Evolutionary conservation across 768 basidiomycete species (phyloP).

Genomic region (Leccinum barrowsii): DNA sequence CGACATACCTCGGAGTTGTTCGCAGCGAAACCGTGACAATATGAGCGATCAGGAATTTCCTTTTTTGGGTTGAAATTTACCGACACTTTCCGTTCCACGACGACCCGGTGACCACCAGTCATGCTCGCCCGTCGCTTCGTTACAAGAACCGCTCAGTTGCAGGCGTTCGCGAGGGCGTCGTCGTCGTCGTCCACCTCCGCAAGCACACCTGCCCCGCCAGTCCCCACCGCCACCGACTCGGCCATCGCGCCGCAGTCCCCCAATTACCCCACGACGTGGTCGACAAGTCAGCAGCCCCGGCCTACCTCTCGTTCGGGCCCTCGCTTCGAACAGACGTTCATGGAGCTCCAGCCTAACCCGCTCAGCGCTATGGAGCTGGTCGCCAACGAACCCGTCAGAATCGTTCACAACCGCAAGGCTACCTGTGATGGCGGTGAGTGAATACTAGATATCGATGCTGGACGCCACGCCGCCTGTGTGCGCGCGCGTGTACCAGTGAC

Average conservation of each 20-base stretch:
- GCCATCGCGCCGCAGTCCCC: constrained; percentile 66
- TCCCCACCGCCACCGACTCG: constrained; percentile 20
- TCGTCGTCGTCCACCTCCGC: constrained; percentile 27
- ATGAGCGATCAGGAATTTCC: constrained; percentile 5
- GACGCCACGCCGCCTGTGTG: neutral
- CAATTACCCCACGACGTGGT: constrained; percentile 82
- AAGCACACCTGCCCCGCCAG: constrained; percentile 5
- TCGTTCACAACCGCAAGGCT: constrained; percentile 81
- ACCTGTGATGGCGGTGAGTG: constrained; percentile 92
- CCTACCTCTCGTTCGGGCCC: constrained; percentile 58
- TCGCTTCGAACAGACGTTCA: constrained; percentile 88
- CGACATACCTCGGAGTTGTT: no score
- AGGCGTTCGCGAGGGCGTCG: constrained; percentile 17
- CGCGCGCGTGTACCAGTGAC: neutral
- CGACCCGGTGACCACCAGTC: neutral
- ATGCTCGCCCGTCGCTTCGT: constrained; percentile 31
- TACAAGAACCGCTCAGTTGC: constrained; percentile 15
- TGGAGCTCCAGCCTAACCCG: constrained; percentile 86
- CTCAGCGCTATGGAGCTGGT: constrained; percentile 90
- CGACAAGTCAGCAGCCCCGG: constrained; percentile 73
- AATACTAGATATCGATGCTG: neutral
- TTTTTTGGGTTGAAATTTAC: constrained; percentile 10
- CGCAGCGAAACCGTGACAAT: no score
- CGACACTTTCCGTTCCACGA: neutral
- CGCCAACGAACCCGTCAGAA: constrained; percentile 76